Conservation (phyloP, 441 rosid species). For the Populus trichocarpa region DNA sequence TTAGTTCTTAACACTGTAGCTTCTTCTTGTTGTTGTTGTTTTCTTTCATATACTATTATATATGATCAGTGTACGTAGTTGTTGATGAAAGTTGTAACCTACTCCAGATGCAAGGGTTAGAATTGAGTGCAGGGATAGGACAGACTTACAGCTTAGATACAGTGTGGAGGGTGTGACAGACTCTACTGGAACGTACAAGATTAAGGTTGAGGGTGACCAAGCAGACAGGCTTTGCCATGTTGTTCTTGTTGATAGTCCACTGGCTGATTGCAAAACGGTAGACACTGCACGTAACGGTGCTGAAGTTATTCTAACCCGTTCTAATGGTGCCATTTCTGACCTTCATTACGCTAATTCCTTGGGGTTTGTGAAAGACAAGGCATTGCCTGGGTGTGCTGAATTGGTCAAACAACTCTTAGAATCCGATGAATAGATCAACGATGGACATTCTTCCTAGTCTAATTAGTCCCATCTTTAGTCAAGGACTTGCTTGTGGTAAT, state of each 20-base stretch:
- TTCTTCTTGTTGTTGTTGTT: background rate
- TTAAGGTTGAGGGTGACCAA: constrained; percentile 43
- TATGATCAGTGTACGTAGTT: background rate
- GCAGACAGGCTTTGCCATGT: constrained; percentile 44
- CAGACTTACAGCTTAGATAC: constrained; percentile 20
- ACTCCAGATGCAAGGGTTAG: constrained; percentile 45
- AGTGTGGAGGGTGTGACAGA: constrained; percentile 35
- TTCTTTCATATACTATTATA: too few relatives aligned
- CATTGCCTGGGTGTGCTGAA: constrained; percentile 37
- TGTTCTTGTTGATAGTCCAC: constrained; percentile 43
- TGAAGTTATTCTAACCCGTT: constrained; percentile 53
- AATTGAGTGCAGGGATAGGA: constrained; percentile 47
- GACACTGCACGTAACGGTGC: constrained; percentile 45
- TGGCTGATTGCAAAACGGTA: constrained; percentile 22
- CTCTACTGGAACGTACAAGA: constrained; percentile 31
- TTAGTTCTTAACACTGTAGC: background rate
- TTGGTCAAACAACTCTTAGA: constrained; percentile 31
- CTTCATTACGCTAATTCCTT: constrained; percentile 55
- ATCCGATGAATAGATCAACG: constrained; percentile 5
- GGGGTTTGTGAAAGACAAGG: constrained; percentile 49
- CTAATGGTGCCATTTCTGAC: constrained; percentile 54
- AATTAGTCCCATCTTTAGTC: background rate
- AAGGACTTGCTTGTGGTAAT: background rate
- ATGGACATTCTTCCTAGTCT: background rate
- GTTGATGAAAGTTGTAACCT: background rate